These are phyloP conservation scores for Cladosporium cucumerinum DNA, from an alignment of 2,329 filamentous ascomycete species.

Conservation along the genomic window DNA sequence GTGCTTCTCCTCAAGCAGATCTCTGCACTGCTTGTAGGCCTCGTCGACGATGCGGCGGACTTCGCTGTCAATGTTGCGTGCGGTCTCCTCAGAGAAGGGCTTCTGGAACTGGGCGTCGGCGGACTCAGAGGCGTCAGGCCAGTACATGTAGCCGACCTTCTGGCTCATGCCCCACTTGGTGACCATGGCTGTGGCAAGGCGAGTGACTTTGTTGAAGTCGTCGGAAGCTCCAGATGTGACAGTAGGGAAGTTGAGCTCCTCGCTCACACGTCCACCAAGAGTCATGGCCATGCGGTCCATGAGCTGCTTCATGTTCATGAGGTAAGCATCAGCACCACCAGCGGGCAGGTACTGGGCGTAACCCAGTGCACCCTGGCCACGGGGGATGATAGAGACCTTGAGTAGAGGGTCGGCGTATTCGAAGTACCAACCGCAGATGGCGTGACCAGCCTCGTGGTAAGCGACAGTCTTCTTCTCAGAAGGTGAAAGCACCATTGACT, in stretches of 20 bases:
- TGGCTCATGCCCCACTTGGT: conserved; percentile 99
- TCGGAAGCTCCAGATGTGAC: conserved; percentile 93
- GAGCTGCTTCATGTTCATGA: conserved; percentile 92
- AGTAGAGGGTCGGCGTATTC: conserved; percentile 93
- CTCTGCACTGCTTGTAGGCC: conserved; percentile 86
- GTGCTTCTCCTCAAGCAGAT: conserved; percentile 81
- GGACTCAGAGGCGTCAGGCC: conserved; percentile 49
- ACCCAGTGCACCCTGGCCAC: conserved; percentile 86
- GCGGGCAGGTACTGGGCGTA: conserved; percentile 97
- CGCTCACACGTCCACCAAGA: conserved; percentile 87
- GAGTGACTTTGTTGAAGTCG: conserved; percentile 97
- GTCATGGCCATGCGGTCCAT: conserved; percentile 99
- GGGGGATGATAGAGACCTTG: conserved; percentile 97
- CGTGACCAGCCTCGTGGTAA: conserved; percentile 97
- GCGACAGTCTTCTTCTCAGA: conserved; percentile 94
- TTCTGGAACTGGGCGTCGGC: conserved; percentile 54
- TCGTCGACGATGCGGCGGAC: conserved; percentile 88
- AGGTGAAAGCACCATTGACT: conserved; percentile 87
- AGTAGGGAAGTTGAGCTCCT: conserved; percentile 94
- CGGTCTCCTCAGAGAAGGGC: conserved; percentile 92
- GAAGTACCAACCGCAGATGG: conserved; percentile 98
- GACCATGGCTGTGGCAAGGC: conserved; percentile 95
- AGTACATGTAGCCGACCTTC: conserved; percentile 90
- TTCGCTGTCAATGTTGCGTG: conserved; percentile 85
- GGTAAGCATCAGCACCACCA: conserved; percentile 84